A percentile compares a stretch with the other conserved stretches of the same genome.
Conservation (phyloP, 305 asterid genomes). For the Fraxinus albicans region DNA sequence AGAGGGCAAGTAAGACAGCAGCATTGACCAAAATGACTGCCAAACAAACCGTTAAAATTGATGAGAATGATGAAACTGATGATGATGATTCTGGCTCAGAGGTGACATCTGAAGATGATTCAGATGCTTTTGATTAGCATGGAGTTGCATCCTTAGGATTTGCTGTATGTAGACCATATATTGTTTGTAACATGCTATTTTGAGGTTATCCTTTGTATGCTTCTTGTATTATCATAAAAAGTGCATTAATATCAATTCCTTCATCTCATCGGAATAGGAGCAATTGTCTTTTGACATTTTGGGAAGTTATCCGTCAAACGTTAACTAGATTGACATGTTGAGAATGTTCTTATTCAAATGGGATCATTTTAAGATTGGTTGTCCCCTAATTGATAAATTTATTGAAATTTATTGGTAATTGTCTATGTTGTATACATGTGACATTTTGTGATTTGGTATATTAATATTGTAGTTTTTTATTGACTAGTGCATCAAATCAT, state of each 20-base stretch:
- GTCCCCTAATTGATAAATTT: neutral
- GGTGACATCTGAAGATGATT: conserved; percentile 63
- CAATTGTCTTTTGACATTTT: neutral
- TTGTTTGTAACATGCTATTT: neutral
- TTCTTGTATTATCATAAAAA: neutral
- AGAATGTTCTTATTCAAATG: neutral
- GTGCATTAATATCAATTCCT: neutral
- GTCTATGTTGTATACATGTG: neutral
- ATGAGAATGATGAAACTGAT: conserved; percentile 47
- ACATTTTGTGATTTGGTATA: neutral
- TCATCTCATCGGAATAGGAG: neutral
- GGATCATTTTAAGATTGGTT: neutral
- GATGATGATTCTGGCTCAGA: conserved; percentile 53
- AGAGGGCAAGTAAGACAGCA: conserved; percentile 87
- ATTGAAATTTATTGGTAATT: too few relatives aligned
- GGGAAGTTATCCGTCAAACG: neutral
- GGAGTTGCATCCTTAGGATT: neutral
- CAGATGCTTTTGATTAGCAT: conserved; percentile 31
- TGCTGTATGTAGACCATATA: neutral
- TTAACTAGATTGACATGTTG: neutral
- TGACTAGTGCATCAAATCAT: neutral
- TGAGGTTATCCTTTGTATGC: neutral
- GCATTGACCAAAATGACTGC: conserved; percentile 67
- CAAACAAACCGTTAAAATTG: conserved; percentile 43
- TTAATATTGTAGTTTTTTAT: too few relatives aligned